Conservation (phyloP, 495 filamentous ascomycete species). For the Hypoxylon trugodes region DNA sequence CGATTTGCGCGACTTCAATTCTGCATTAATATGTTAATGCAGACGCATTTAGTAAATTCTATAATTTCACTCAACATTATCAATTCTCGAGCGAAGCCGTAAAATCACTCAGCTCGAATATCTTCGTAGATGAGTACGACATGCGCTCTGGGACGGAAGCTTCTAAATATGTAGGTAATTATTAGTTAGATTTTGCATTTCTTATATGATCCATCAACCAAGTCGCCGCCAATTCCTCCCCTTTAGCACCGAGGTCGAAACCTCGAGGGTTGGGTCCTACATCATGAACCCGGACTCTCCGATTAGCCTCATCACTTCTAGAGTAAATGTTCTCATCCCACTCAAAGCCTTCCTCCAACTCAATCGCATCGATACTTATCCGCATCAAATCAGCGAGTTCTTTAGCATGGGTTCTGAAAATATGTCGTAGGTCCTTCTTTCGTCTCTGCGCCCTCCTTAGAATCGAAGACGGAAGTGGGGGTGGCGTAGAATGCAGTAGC, state of each 20-base stretch:
- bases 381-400: constrained; percentile 48
- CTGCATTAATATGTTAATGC: too few species aligned
- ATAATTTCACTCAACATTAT: too few species aligned
- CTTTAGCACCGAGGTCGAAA: constrained; percentile 2
- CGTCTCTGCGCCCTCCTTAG: constrained; percentile 1
- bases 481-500: constrained; percentile 44
- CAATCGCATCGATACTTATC: constrained; percentile 47
- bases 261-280: constrained; percentile 5
- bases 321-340: constrained; percentile 39
- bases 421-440: constrained; percentile 35
- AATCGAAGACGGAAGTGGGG: constrained; percentile 3
- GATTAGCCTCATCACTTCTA: constrained; percentile 24
- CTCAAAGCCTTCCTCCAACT: constrained; percentile 40
- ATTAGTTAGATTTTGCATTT: not conserved
- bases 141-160: not conserved
- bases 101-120: too few species aligned
- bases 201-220: constrained; percentile 35
- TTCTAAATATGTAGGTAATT: not conserved
- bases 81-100: too few species aligned
- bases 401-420: constrained; percentile 47
- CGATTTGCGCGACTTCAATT: too few species aligned
- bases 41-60: too few species aligned
- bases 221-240: constrained; percentile 18
- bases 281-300: constrained; percentile 27
- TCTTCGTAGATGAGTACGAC: too few species aligned